These are phyloP conservation scores for Sugiyamaella novakii DNA, from an alignment of 1,139 yeast species.

Conservation along the genomic window DNA sequence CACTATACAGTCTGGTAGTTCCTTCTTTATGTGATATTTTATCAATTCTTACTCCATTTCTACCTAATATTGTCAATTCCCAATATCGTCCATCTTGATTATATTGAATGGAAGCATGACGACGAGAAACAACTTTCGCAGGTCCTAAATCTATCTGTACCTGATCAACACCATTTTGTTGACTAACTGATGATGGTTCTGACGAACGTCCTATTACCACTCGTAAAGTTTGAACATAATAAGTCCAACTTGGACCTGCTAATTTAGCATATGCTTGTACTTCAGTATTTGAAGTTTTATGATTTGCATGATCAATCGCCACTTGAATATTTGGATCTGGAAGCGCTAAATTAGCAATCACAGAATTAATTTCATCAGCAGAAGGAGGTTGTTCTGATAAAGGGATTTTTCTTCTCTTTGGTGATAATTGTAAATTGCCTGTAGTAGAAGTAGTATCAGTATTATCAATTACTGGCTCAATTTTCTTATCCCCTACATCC, in stretches of 20 bases:
- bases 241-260: constrained; percentile 94
- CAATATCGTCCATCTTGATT: constrained; percentile 75
- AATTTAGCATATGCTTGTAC: constrained; percentile 96
- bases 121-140: constrained; percentile 89
- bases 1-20: constrained; percentile 62
- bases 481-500: not conserved
- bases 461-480: constrained; percentile 1
- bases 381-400: constrained; percentile 15
- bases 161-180: constrained; percentile 38
- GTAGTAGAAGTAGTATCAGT: not conserved
- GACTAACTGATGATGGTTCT: constrained; percentile 35
- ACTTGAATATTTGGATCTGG: constrained; percentile 51
- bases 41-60: constrained; percentile 93
- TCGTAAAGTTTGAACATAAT: constrained; percentile 78
- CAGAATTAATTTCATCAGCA: constrained; percentile 48
- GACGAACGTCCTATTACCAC: constrained; percentile 84
- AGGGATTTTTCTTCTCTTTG: constrained; percentile 22
- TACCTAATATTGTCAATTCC: constrained; percentile 81
- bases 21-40: constrained; percentile 54
- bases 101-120: constrained; percentile 82
- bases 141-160: constrained; percentile 95
- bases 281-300: constrained; percentile 73
- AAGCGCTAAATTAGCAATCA: constrained; percentile 47
- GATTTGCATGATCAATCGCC: constrained; percentile 60
- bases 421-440: constrained; percentile 12